Evolutionary conservation across 805 yeast species (phyloP).

Genomic region (Starmerella khaoyaiensis): DNA sequence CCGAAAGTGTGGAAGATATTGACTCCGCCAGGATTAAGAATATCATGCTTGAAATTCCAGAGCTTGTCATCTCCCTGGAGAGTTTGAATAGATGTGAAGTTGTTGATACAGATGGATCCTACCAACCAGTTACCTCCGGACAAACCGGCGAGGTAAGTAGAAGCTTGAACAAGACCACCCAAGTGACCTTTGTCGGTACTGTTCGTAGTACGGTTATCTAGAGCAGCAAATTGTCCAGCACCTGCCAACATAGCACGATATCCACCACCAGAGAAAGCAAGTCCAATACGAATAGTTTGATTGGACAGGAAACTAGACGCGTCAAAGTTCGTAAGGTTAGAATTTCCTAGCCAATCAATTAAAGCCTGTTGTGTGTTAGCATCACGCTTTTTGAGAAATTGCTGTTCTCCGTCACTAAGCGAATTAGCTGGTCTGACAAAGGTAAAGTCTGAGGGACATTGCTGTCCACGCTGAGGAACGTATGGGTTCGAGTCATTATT

Average conservation of each 20-base stretch:
- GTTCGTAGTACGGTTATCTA: constrained; percentile 35
- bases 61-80: constrained; percentile 19
- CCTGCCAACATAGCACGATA: constrained; percentile 51
- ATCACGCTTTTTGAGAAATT: constrained; percentile 26
- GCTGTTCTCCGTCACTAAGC: constrained; percentile 23
- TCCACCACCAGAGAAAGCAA: constrained; percentile 78
- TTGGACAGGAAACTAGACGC: constrained; percentile 28
- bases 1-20: constrained; percentile 15
- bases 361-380: constrained; percentile 30
- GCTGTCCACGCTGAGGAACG: constrained; percentile 23
- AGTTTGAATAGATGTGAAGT: constrained; percentile 29
- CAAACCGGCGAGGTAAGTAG: constrained; percentile 48
- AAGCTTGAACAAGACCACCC: constrained; percentile 42
- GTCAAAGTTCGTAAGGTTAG: constrained; percentile 38
- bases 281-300: constrained; percentile 26
- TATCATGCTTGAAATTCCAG: constrained; percentile 26
- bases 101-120: constrained; percentile 34
- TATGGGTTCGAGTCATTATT: constrained; percentile 24
- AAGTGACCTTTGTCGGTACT: constrained; percentile 28
- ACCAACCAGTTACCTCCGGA: constrained; percentile 69
- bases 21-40: constrained; percentile 20
- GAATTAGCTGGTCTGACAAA: constrained; percentile 27
- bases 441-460: constrained; percentile 30
- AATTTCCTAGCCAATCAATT: constrained; percentile 34
- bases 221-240: constrained; percentile 43